These are phyloP conservation scores for Volvox reticuliferus DNA, from an alignment of 139 green algal species.

Conservation along the genomic window DNA sequence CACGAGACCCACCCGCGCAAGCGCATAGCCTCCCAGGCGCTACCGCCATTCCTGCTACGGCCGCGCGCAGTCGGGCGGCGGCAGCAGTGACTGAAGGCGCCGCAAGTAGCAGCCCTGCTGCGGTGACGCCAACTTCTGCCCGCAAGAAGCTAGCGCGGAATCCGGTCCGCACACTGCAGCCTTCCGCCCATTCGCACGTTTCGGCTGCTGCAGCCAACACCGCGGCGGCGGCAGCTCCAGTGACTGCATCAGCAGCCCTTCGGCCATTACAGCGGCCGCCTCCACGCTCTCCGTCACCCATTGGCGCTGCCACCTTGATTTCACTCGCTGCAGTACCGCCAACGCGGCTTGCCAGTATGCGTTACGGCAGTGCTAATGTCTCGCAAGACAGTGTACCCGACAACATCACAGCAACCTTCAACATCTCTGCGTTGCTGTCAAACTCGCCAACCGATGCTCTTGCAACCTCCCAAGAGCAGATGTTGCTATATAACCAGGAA, in stretches of 20 bases:
- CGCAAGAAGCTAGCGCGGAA: neutral
- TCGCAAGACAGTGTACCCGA: neutral
- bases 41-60: too few species aligned
- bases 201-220: neutral
- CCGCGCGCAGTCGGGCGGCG: too few species aligned
- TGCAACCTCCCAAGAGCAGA: too few species aligned
- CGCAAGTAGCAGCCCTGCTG: neutral
- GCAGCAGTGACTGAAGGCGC: neutral
- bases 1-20: too few species aligned
- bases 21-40: too few species aligned
- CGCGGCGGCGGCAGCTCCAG: neutral
- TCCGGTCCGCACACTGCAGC: neutral
- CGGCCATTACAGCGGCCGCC: neutral
- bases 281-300: neutral
- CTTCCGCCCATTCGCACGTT: neutral
- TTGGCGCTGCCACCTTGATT: neutral
- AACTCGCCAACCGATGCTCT: neutral
- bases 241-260: neutral
- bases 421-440: neutral
- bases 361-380: neutral
- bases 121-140: neutral
- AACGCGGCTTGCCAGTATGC: conserved; percentile 4
- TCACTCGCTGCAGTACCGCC: neutral
- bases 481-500: too few species aligned
- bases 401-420: neutral